Base-by-base conservation (phyloP, 129 eudicot genomes). In the Pittosporum tobira region DNA sequence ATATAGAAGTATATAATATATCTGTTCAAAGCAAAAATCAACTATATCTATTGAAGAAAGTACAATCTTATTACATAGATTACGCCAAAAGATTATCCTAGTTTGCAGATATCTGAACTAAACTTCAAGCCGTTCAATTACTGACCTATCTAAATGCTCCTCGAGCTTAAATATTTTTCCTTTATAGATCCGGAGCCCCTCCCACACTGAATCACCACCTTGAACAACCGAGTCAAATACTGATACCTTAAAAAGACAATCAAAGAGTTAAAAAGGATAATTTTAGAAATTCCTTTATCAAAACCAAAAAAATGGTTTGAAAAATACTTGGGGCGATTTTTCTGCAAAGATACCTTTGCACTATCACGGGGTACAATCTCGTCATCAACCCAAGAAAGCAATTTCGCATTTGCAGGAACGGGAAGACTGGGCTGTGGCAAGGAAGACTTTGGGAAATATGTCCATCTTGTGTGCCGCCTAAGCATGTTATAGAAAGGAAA, bases 151-250 rank as follows among this genome's bases (percentile, higher is more conserved):
- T 64, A 91, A 67, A 81, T 91, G 99, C 66, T 91, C 99, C 81
- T 91, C 99, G 54, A 91, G 95, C 76, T 86, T 91, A 68, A 91
- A 91, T 48, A 91, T 71, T 63, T 78, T 91, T 61, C 96, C 94
- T 0, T 53, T 57, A 69, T 91, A 87, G 28, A 91, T 68, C 30
- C 99, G 81, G 51, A 91, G 99, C 26, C 99, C 99, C 69, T 87
- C 99, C 99, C 99, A 91, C 30, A 87, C 99, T 38, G 85, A 90
- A 67, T 91, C 99, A 62, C 98, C 98, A 52, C 98, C 98, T 91
- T 91, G 98, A 53, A 91, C 98, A 66, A 86, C 79, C 8, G 98
- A 86, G 78, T 91, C 98, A 73, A 91, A 76, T 21, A 91, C 95
- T 65, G 98, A 91, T 68, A 91, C 98, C 99, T 91, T 59, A 59